phyloP scores from a whole-genome alignment of 73 alveolate species.

The Urostyla sp. region DNA sequence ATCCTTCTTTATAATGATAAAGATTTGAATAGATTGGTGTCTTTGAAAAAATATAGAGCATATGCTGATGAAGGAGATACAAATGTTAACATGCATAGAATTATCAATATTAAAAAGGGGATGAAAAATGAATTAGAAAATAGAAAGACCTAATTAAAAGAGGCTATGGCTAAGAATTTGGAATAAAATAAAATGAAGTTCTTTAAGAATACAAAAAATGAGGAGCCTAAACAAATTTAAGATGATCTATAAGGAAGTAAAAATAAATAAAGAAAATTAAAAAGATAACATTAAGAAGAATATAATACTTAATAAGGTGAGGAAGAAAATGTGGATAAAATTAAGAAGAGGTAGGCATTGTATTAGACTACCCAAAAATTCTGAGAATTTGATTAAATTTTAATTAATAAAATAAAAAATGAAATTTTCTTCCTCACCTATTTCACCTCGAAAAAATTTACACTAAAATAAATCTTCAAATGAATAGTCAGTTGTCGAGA shows the following conservation, averaged over 20 bases:
- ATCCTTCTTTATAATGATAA: slow-evolving; percentile 92
- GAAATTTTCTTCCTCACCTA: neutral
- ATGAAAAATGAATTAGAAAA: slow-evolving; percentile 14
- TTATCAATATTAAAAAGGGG: slow-evolving; percentile 31
- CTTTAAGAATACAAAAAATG: slow-evolving; percentile 1
- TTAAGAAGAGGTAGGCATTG: slow-evolving; percentile 50
- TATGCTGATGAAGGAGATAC: slow-evolving; percentile 69
- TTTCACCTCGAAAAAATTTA: neutral
- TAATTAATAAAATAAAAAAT: neutral
- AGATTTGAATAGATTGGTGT: slow-evolving; percentile 87
- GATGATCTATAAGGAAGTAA: neutral
- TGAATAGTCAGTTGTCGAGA: neutral
- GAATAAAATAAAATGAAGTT: slow-evolving; percentile 52
- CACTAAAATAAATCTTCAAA: too few relatives aligned
- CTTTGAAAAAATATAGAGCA: slow-evolving; percentile 90
- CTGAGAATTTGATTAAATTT: neutral
- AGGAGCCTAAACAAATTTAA: neutral
- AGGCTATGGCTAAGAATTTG: slow-evolving; percentile 6
- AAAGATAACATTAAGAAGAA: slow-evolving; percentile 30
- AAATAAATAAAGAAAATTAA: neutral
- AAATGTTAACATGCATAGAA: slow-evolving; percentile 24
- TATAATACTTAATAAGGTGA: neutral
- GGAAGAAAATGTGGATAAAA: slow-evolving; percentile 29
- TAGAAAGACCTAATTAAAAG: neutral
- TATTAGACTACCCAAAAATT: neutral